Evolutionary conservation across 1,284 basidiomycete species (phyloP), one percentile per base, ranked within the genome.

Genomic region (Calocybe gambosa): DNA sequence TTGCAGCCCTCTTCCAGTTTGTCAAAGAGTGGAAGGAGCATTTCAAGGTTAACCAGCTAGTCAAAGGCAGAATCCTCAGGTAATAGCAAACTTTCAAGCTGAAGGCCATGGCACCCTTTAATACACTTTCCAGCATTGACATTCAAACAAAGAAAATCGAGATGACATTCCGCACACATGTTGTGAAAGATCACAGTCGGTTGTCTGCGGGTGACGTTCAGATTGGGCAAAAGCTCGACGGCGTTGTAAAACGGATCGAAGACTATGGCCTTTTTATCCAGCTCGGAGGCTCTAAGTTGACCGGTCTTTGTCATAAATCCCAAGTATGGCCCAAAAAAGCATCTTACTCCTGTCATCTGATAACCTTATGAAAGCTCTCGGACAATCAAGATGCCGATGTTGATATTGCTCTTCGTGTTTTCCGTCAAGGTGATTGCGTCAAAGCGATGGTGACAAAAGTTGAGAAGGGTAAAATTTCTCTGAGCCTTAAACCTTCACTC

Each of bases 21-120:
- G 80, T 96, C 55, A 95, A 97, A 66, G 94, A 98, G 44, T 99
- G 95, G 94, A 87, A 94, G 67, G 68, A 75, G 28, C 78, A 75
- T 3, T 98, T 98, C 65, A 69, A 78, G 48, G 70, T 78, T 36
- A 85, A 90, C 55, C 92, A 97, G 59, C 65, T 97, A 3, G 92
- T 98, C 15, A 82, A 82, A 49, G 94, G 93, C 44, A 83, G 88
- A 47, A 80, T 98, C 57, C 65, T 90, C 21, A 82, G 77, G 88
- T 90, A 54, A 18, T 70, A 15, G 25, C 59, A 39, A 20, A 18
- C 41, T 44, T 36, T 8, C 35, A 20, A 12, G 34, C 5, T 39
- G 38, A 34, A 50, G 37, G n/a, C 43, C 10, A 47, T 23, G 35
- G 33, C 21, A 23, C 4, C 7, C 7, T 7, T 19, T 53, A 52